Conservation (phyloP, 352 stramenopile species). For the Phytopythium chamaehyphon region DNA sequence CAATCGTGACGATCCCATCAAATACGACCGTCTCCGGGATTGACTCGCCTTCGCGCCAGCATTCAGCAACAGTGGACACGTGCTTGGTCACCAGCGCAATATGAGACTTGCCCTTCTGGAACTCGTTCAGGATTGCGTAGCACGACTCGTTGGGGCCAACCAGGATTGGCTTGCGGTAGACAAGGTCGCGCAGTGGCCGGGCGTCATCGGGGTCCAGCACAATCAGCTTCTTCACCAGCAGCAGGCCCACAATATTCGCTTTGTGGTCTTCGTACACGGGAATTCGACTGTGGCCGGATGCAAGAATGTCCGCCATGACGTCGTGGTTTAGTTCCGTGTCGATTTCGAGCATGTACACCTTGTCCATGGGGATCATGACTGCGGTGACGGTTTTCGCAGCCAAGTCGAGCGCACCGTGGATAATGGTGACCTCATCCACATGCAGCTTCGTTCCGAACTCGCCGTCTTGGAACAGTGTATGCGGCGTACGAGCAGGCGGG, state of each 20-base stretch:
- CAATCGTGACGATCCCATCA: conserved; percentile 90
- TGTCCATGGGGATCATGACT: conserved; percentile 85
- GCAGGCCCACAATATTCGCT: conserved; percentile 76
- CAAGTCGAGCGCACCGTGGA: conserved; percentile 89
- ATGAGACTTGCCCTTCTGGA: conserved; percentile 86
- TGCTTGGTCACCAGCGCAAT: conserved; percentile 79
- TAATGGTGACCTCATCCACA: conserved; percentile 90
- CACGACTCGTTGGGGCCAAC: conserved; percentile 78
- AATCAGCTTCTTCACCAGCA: conserved; percentile 90
- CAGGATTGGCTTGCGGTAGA: conserved; percentile 76
- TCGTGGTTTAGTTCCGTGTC: conserved; percentile 72
- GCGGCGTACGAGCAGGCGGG: conserved; percentile 28
- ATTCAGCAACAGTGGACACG: conserved; percentile 40
- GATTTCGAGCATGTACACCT: conserved; percentile 87
- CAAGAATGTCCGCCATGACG: conserved; percentile 79
- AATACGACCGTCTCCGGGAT: conserved; percentile 56
- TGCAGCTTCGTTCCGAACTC: conserved; percentile 53
- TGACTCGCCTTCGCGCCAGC: conserved; percentile 42
- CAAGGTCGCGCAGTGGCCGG: conserved; percentile 55
- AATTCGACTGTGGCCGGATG: conserved; percentile 85
- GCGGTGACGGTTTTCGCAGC: conserved; percentile 81
- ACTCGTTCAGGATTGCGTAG: conserved; percentile 89
- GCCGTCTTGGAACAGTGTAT: conserved; percentile 34
- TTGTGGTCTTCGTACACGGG: conserved; percentile 84
- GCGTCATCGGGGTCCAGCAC: conserved; percentile 82